These are phyloP conservation scores for Populus davidiana DNA, from an alignment of 345 rosid species.

Conservation along the genomic window DNA sequence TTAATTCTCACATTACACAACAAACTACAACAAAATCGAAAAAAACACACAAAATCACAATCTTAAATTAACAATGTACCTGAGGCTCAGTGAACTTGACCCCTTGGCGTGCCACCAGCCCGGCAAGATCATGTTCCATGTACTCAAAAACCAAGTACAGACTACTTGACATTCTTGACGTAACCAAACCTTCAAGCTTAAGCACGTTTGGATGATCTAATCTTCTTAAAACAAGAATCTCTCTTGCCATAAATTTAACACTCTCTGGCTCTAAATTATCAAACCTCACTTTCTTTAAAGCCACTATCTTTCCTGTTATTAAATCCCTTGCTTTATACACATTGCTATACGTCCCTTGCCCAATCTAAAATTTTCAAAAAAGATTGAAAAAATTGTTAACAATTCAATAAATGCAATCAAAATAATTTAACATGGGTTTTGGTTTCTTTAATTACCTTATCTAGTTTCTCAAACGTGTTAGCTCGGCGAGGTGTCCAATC, in stretches of 20 bases:
- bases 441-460: slow-evolving; percentile 48
- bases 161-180: slow-evolving; percentile 86
- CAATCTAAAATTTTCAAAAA: slow-evolving; percentile 49
- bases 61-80: slow-evolving; percentile 38
- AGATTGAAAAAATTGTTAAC: neutral
- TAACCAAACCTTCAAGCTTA: slow-evolving; percentile 82
- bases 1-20: slow-evolving; percentile 4
- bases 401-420: neutral
- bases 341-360: slow-evolving; percentile 93
- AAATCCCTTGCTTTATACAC: slow-evolving; percentile 91
- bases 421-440: neutral
- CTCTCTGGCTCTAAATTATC: slow-evolving; percentile 91
- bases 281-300: slow-evolving; percentile 89
- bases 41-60: neutral
- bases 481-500: slow-evolving; percentile 84
- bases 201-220: slow-evolving; percentile 85
- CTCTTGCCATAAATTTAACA: slow-evolving; percentile 93
- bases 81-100: slow-evolving; percentile 85
- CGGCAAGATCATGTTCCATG: slow-evolving; percentile 96
- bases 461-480: slow-evolving; percentile 73
- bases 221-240: slow-evolving; percentile 69
- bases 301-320: slow-evolving; percentile 77
- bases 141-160: slow-evolving; percentile 85
- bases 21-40: slow-evolving; percentile 8
- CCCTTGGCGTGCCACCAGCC: slow-evolving; percentile 63